Evolutionary conservation across 768 basidiomycete genomes (phyloP), one percentile per base, ranked within the genome.

Genomic region (Chalciporus piperatus): DNA sequence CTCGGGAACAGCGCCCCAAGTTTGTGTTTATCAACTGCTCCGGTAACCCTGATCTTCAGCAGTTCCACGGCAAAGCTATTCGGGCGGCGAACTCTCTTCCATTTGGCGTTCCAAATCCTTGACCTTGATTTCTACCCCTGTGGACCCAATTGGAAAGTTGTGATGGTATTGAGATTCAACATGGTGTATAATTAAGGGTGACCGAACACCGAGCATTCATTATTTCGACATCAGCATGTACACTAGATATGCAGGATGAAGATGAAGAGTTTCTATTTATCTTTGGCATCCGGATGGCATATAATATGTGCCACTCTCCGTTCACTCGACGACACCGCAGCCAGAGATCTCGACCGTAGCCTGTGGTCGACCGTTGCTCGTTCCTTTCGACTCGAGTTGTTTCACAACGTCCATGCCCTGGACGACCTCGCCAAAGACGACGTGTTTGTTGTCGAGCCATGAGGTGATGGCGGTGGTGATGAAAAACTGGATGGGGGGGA

Each of bases 381-480:
- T 53, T 10, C 73, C 73, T 23, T 64, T 54, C 25, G 59, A 50
- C 55, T 78, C 78, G 52, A 79, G 69, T 14, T 54, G 59, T 54
- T 65, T 72, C 56, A 80, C 70, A 44, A 77, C 43, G 8, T 73
- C 64, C 67, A 77, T 68, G 19, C 76, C 77, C 17, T 72, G 66
- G 6, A 71, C 65, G 55, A 79, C 74, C 56, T 78, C 77, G 8
- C 78, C 77, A 42, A 79, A 78, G 32, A 77, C 77, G 54, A 76
- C 71, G 33, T 73, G 73, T 44, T 64, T 77, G 28, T 67, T 72
- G 52, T 74, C 70, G 22, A 74, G 68, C 82, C 88, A 90, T 19
- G 78, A 72, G n/a, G 87, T 85, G 20, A 76, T 62, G 19, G 79
- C 80, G 19, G 88, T 89, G 23, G 88, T 91, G 63, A 91, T 79